Conservation (phyloP, 2,329 filamentous ascomycete species). For the Chaetomium sp. region DNA sequence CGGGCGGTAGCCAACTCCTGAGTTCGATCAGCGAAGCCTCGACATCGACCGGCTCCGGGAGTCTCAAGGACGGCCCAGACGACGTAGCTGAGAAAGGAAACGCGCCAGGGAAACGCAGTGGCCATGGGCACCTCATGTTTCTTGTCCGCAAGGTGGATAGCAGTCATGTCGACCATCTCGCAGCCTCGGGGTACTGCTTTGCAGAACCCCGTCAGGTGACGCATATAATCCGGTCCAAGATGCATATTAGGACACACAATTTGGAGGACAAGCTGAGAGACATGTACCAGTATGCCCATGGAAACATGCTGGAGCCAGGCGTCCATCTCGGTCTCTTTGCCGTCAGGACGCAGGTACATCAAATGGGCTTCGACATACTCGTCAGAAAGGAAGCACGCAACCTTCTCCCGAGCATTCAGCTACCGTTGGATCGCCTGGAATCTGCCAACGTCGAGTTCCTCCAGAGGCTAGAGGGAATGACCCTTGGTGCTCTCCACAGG, state of each 20-base stretch:
- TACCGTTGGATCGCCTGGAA: conserved; percentile 48
- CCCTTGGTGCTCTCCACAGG: conserved; percentile 35
- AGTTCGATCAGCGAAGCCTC: conserved; percentile 5
- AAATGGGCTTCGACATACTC: conserved; percentile 56
- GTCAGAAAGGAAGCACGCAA: conserved; percentile 51
- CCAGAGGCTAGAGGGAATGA: conserved; percentile 41
- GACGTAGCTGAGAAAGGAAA: conserved; percentile 38
- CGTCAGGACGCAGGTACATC: conserved; percentile 44
- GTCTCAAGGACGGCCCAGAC: conserved; percentile 17
- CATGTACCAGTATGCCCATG: conserved; percentile 54
- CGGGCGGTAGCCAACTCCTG: conserved; percentile 38
- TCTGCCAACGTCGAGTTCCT: conserved; percentile 50
- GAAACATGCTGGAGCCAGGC: conserved; percentile 42
- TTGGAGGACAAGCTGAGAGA: conserved; percentile 54
- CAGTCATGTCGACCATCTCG: conserved; percentile 53
- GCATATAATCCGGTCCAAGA: conserved; percentile 60
- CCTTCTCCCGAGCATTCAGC: conserved; percentile 52
- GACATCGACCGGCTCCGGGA: background rate
- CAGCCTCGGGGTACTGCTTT: conserved; percentile 72
- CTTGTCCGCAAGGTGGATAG: conserved; percentile 59
- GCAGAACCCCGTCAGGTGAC: conserved; percentile 62
- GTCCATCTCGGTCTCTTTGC: conserved; percentile 55
- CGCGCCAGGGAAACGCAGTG: conserved; percentile 35
- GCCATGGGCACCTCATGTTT: conserved; percentile 74
- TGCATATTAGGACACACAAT: conserved; percentile 64